Evolutionary conservation across 2,329 filamentous ascomycete species (phyloP).

Genomic region (Neonectria faginata): DNA sequence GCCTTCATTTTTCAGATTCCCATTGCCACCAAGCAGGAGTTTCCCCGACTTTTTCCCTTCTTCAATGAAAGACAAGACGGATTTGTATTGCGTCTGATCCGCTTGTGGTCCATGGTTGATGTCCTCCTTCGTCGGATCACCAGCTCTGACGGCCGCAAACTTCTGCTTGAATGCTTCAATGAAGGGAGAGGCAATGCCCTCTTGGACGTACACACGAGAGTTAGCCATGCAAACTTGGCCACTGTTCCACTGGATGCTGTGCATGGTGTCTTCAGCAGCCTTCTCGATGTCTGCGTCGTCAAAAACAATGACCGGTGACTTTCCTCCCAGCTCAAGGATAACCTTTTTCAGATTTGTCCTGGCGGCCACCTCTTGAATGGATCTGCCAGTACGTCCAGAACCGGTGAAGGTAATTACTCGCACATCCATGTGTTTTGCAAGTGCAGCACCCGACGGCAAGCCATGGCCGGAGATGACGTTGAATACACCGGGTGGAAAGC

Average conservation of each 20-base stretch:
- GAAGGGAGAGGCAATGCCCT: slow-evolving; percentile 53
- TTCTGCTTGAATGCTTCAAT: slow-evolving; percentile 22
- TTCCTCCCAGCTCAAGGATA: slow-evolving; percentile 76
- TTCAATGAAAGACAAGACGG: slow-evolving; percentile 29
- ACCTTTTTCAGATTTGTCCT: slow-evolving; percentile 73
- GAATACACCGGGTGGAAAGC: slow-evolving; percentile 80
- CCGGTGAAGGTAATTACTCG: slow-evolving; percentile 84
- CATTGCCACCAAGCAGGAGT: slow-evolving; percentile 25
- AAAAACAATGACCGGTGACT: slow-evolving; percentile 73
- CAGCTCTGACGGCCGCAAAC: slow-evolving; percentile 12
- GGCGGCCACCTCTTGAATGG: slow-evolving; percentile 79
- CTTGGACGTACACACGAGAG: slow-evolving; percentile 68
- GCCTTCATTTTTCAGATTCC: slow-evolving; percentile 14
- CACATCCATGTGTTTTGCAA: slow-evolving; percentile 75
- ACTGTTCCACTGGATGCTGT: slow-evolving; percentile 63
- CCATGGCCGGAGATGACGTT: slow-evolving; percentile 81
- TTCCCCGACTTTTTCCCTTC: slow-evolving; percentile 32
- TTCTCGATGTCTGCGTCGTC: slow-evolving; percentile 58
- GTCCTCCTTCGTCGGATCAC: slow-evolving; percentile 15
- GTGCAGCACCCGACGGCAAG: slow-evolving; percentile 71
- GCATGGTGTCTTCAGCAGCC: slow-evolving; percentile 60
- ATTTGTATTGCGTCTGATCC: slow-evolving; percentile 32
- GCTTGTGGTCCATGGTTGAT: slow-evolving; percentile 34
- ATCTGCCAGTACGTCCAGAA: slow-evolving; percentile 74
- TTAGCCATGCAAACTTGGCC: slow-evolving; percentile 72